phyloP scores from a whole-genome alignment of 2,329 filamentous ascomycete species.

The Phialophora chinensis region DNA sequence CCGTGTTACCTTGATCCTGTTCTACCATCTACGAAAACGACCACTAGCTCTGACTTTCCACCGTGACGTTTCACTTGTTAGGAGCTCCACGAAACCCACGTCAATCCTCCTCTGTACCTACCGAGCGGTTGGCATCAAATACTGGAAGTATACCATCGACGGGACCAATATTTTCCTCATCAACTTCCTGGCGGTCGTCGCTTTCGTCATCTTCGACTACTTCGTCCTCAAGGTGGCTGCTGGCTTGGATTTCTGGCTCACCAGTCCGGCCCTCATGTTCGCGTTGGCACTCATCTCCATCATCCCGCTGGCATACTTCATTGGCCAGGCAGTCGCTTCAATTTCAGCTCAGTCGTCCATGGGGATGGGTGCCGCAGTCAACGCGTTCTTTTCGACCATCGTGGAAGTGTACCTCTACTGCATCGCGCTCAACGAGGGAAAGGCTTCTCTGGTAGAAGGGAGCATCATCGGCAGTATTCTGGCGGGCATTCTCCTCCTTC shows the following conservation, averaged over 20 bases:
- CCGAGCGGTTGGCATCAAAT: constrained; percentile 88
- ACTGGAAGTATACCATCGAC: constrained; percentile 99
- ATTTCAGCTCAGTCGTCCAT: constrained; percentile 99
- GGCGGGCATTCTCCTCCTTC: constrained; percentile 91
- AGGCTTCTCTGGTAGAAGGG: constrained; percentile 89
- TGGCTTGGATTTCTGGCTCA: constrained; percentile 73
- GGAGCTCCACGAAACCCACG: constrained; percentile 72
- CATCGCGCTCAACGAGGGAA: constrained; percentile 88
- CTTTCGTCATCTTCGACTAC: constrained; percentile 94
- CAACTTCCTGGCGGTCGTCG: constrained; percentile 91
- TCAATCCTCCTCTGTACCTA: constrained; percentile 96
- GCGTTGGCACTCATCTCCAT: constrained; percentile 84
- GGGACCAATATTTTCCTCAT: constrained; percentile 99
- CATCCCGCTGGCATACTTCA: constrained; percentile 96
- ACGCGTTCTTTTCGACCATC: constrained; percentile 96
- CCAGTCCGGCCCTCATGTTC: constrained; percentile 85
- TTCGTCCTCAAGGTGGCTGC: constrained; percentile 74
- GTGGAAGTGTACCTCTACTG: constrained; percentile 99
- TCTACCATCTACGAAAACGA: constrained; percentile 89
- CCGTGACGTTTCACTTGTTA: constrained; percentile 77
- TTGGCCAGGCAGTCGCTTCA: constrained; percentile 95
- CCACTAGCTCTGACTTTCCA: constrained; percentile 93
- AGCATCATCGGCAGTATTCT: constrained; percentile 98
- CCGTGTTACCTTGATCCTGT: constrained; percentile 85
- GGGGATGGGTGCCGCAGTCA: constrained; percentile 95